Base-by-base conservation (phyloP, 139 green algal species). In the Mesotaenium endlicherianum region DNA sequence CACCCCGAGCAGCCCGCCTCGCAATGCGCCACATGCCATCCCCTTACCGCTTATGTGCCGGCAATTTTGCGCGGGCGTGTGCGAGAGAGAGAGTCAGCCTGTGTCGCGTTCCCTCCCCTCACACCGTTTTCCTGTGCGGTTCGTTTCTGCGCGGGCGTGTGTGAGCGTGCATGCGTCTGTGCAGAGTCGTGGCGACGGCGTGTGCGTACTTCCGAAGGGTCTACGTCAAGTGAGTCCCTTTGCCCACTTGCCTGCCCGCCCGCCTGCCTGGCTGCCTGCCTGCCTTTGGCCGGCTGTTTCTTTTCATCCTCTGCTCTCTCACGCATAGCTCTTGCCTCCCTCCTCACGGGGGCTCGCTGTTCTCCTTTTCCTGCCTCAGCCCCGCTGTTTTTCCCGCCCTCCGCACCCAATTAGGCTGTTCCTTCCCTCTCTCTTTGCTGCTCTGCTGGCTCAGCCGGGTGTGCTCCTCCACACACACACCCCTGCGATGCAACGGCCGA, bases 181-280 rank as follows among this genome's bases (percentile, higher is more conserved):
- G 26, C 70, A 78, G 70, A 16, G 80, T 86, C 8, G 80, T 86
- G 77, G 80, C 80, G 8, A 86, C 80, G 5, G 80, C 80, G 81
- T 77, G 74, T 30, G 26, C 11, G 74, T 86, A 86, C 70, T 85
- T 83, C 41, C 69, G 80, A 30, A 80, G 53, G 30, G 3, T 84
- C 36, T 84, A 87, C 36, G 5, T 58, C 8, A 84, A 16, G 59
- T 85, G 40, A 81, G 74, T n/a, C n/a, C n/a, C n/a, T n/a, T n/a
- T n/a, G n/a, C n/a, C n/a, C n/a, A n/a, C n/a, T n/a, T n/a, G n/a
- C n/a, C n/a, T 14, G 14, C 49, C 49, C 49, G 49, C 49, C 49
- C 14, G 14, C 49, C 49, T 59, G 49, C 49, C 49, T n/a, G n/a
- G n/a, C n/a, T n/a, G n/a, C n/a, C n/a, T n/a, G n/a, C n/a, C n/a